Percentiles rank a stretch among this genome's conserved stretches.
Evolutionary conservation across 495 filamentous ascomycete species (phyloP).

Genomic region (Evernia prunastri): DNA sequence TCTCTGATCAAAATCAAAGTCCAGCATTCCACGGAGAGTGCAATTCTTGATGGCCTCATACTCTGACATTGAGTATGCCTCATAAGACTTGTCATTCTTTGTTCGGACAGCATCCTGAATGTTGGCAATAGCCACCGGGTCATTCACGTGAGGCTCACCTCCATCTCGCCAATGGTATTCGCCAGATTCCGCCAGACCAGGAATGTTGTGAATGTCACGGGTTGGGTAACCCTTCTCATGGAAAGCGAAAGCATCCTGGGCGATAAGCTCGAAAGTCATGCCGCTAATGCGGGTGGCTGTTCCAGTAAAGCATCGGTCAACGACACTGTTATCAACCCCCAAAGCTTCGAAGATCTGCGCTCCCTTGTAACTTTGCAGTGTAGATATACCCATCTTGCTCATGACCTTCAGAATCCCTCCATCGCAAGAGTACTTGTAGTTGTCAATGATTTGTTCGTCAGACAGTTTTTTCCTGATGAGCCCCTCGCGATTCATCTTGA

Average conservation of each 20-base stretch:
- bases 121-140: conserved; percentile 91
- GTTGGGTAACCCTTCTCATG: conserved; percentile 94
- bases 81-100: conserved; percentile 99
- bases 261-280: conserved; percentile 92
- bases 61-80: conserved; percentile 88
- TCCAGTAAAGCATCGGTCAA: conserved; percentile 93
- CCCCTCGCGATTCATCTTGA: conserved; percentile 96
- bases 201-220: conserved; percentile 66
- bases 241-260: conserved; percentile 92
- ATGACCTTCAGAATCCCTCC: conserved; percentile 99
- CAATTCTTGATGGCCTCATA: conserved; percentile 99
- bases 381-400: conserved; percentile 99
- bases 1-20: conserved; percentile 92
- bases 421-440: conserved; percentile 97
- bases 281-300: conserved; percentile 95
- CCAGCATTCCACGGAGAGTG: conserved; percentile 91
- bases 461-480: conserved; percentile 84
- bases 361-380: conserved; percentile 95
- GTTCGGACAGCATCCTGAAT: conserved; percentile 96
- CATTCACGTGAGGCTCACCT: conserved; percentile 96
- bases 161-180: conserved; percentile 99
- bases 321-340: conserved; percentile 89
- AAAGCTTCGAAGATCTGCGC: conserved; percentile 99
- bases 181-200: conserved; percentile 86
- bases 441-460: conserved; percentile 80